Percentiles rank a stretch among this genome's conserved stretches.
Conservation (phyloP, 257 asterid genomes). For the Primulina tabacum region DNA sequence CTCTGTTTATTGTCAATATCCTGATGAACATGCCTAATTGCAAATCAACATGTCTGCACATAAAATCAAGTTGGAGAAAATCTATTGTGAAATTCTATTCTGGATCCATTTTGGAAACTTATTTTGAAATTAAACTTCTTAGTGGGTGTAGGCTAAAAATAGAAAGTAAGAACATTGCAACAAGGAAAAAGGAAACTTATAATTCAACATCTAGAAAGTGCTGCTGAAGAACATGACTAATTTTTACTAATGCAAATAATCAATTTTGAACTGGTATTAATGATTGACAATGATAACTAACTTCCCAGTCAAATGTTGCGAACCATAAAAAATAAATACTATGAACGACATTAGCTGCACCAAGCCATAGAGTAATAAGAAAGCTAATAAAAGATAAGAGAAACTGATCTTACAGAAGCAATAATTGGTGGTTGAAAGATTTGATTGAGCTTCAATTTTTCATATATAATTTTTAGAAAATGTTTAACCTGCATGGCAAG, state of each 20-base stretch:
- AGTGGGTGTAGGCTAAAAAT: not conserved
- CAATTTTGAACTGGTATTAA: slow-evolving; percentile 2
- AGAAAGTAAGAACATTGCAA: not conserved
- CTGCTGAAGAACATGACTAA: slow-evolving; percentile 4
- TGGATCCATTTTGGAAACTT: slow-evolving; percentile 2
- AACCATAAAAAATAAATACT: not conserved
- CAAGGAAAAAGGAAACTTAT: not conserved
- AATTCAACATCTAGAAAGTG: not conserved
- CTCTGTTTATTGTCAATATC: not conserved
- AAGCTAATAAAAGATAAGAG: not conserved
- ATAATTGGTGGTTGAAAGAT: slow-evolving; percentile 92
- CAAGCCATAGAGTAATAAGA: not conserved
- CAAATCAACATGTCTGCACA: slow-evolving; percentile 9
- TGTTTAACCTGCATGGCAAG: slow-evolving; percentile 52
- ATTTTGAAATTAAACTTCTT: not conserved
- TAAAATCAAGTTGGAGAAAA: slow-evolving; percentile 7
- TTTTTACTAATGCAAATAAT: not conserved
- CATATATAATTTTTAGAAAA: slow-evolving; percentile 67
- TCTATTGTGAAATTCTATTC: not conserved
- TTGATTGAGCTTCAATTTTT: slow-evolving; percentile 92
- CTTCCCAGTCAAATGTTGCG: not conserved
- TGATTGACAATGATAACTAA: not conserved
- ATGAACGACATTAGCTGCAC: not conserved
- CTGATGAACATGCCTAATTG: not conserved
- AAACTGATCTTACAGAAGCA: slow-evolving; percentile 76